These are phyloP conservation scores for Diatrype stigma DNA, from an alignment of 2,329 filamentous ascomycete species.

Conservation along the genomic window DNA sequence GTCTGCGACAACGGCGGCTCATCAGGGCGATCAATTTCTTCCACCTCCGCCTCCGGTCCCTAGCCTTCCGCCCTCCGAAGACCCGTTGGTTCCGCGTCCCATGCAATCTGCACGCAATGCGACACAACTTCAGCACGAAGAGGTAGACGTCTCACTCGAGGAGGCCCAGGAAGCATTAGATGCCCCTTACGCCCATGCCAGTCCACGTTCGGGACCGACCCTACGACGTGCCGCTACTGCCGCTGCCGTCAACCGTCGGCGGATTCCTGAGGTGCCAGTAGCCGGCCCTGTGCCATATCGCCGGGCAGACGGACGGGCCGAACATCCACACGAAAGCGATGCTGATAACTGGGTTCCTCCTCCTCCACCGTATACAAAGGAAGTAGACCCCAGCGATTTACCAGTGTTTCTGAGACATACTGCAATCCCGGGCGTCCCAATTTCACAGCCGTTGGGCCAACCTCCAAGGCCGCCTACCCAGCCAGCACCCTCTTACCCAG, in stretches of 20 bases:
- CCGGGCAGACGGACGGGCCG: slow-evolving; percentile 63
- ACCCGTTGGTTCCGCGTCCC: slow-evolving; percentile 49
- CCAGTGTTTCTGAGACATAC: slow-evolving; percentile 53
- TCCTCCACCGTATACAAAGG: slow-evolving; percentile 72
- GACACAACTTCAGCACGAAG: slow-evolving; percentile 29
- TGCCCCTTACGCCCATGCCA: slow-evolving; percentile 68
- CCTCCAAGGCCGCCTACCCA: slow-evolving; percentile 16
- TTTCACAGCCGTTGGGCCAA: slow-evolving; percentile 1
- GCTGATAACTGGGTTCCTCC: slow-evolving; percentile 86
- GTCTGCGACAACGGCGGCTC: slow-evolving; percentile 40
- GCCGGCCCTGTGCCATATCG: slow-evolving; percentile 57
- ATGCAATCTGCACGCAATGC: slow-evolving; percentile 33
- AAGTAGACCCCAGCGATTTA: slow-evolving; percentile 50
- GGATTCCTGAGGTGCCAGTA: slow-evolving; percentile 55
- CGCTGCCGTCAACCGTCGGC: slow-evolving; percentile 67
- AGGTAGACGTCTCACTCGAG: slow-evolving; percentile 43
- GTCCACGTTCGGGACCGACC: slow-evolving; percentile 65
- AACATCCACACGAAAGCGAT: slow-evolving; percentile 81
- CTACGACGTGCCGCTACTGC: slow-evolving; percentile 71
- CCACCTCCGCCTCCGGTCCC: slow-evolving; percentile 29
- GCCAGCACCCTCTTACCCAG: slow-evolving; percentile 13
- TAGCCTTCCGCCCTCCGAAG: slow-evolving; percentile 37
- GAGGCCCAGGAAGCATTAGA: slow-evolving; percentile 62
- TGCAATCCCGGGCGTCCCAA: slow-evolving; percentile 32
- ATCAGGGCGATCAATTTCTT: slow-evolving; percentile 21